Conservation (phyloP, 2,329 filamentous ascomycete species). For the Juglanconis oblonga region DNA sequence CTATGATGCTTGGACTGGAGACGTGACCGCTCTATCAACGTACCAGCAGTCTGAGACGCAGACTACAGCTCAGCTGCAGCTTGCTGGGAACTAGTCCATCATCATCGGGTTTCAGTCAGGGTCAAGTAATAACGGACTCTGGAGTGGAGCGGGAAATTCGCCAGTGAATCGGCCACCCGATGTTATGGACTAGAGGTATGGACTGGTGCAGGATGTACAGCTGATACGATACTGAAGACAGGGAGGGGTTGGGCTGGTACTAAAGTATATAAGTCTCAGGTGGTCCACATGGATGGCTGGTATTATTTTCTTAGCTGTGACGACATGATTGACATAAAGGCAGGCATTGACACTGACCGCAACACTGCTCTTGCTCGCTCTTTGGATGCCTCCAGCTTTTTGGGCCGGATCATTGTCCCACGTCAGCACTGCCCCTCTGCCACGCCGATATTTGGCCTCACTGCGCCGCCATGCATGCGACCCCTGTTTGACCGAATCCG, state of each 20-base stretch:
- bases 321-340: no score
- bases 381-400: neutral
- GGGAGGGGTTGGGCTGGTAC: neutral
- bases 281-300: no score
- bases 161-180: neutral
- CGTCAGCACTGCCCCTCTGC: neutral
- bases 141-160: neutral
- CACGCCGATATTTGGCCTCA: neutral
- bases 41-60: neutral
- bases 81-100: conserved; percentile 5
- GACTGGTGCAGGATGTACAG: neutral
- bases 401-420: neutral
- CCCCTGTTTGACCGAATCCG: neutral
- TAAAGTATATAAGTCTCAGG: neutral
- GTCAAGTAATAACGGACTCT: neutral
- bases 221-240: neutral
- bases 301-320: no score
- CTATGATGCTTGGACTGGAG: conserved; percentile 38
- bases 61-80: neutral
- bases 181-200: neutral
- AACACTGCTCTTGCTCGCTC: neutral
- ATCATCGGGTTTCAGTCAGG: conserved; percentile 2
- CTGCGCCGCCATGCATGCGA: neutral
- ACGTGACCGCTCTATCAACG: neutral
- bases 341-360: neutral